Percentiles rank a stretch among this genome's conserved stretches.
Conservation (phyloP, 2,329 filamentous ascomycete species). For the Penicillium sp. region DNA sequence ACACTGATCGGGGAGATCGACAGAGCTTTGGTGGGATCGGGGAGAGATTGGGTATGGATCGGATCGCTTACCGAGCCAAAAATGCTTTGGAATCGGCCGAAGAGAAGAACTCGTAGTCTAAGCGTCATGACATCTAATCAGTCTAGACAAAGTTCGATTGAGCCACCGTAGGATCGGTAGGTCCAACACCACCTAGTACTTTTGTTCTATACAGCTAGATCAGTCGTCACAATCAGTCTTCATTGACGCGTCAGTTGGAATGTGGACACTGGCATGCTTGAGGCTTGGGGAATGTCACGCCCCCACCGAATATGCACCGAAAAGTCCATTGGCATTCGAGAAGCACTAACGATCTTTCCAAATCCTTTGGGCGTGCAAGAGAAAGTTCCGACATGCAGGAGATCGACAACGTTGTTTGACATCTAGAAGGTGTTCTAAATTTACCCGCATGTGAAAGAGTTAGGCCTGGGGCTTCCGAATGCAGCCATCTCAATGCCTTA, state of each 20-base stretch:
- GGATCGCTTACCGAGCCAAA: conserved; percentile 11
- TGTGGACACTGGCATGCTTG: conserved; percentile 25
- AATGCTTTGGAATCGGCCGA: neutral
- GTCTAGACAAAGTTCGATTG: conserved; percentile 12
- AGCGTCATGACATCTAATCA: conserved; percentile 31
- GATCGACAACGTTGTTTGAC: conserved; percentile 8
- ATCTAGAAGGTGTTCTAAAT: conserved; percentile 17
- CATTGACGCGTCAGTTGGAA: conserved; percentile 19
- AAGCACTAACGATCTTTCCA: conserved; percentile 10
- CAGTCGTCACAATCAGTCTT: conserved; percentile 11
- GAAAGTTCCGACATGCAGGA: conserved; percentile 10
- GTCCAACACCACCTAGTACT: conserved; percentile 3
- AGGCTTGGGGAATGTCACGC: conserved; percentile 32
- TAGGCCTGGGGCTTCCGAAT: conserved; percentile 2
- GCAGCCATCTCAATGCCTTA: conserved; percentile 1
- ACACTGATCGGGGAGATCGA: conserved; percentile 11
- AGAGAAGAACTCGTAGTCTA: conserved; percentile 21
- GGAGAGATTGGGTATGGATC: conserved; percentile 9
- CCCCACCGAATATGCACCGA: conserved; percentile 29
- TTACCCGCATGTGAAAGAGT: conserved; percentile 13
- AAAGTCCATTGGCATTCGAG: conserved; percentile 21
- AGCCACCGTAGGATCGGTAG: conserved; percentile 14
- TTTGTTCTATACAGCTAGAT: neutral
- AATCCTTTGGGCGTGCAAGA: neutral
- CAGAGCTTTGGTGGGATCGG: conserved; percentile 4